These are phyloP conservation scores for Pascua guehoae DNA, from an alignment of 1,284 basidiomycete genomes.

Conservation along the genomic window DNA sequence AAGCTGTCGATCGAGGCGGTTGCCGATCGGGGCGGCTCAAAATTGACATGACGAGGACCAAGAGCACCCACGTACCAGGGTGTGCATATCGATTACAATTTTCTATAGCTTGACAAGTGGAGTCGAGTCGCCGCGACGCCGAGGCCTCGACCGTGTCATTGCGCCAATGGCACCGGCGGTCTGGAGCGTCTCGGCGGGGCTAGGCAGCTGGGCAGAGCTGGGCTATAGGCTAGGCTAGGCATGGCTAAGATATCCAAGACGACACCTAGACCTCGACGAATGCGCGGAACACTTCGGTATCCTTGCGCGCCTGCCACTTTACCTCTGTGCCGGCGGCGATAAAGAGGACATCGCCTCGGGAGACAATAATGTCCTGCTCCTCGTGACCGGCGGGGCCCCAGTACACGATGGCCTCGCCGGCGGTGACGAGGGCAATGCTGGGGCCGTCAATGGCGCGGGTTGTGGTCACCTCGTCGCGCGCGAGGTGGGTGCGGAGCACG, in stretches of 20 bases:
- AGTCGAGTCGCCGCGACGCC: too few relatives aligned
- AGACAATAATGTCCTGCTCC: constrained; percentile 53
- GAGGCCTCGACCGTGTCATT: too few relatives aligned
- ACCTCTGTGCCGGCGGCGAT: constrained; percentile 69
- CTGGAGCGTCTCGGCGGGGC: too few relatives aligned
- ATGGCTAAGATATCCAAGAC: neutral
- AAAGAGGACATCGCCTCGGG: constrained; percentile 75
- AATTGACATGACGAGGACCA: too few relatives aligned
- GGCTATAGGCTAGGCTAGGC: too few relatives aligned
- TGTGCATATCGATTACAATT: too few relatives aligned
- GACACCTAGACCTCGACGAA: constrained; percentile 57
- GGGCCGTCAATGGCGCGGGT: constrained; percentile 72
- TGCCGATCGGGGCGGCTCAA: too few relatives aligned
- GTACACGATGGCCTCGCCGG: constrained; percentile 59
- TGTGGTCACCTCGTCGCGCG: constrained; percentile 43
- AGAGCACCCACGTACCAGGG: too few relatives aligned
- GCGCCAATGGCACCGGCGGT: too few relatives aligned
- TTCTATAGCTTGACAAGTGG: too few relatives aligned
- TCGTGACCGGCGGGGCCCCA: constrained; percentile 22
- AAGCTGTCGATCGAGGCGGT: too few relatives aligned
- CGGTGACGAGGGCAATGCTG: constrained; percentile 73
- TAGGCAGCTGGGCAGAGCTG: too few relatives aligned
- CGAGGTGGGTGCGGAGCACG: constrained; percentile 66
- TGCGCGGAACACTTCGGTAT: constrained; percentile 67
- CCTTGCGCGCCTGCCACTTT: constrained; percentile 50